Evolutionary conservation across 169 alveolate genomes (phyloP).

Genomic region (Cryptosporidium sp.): DNA sequence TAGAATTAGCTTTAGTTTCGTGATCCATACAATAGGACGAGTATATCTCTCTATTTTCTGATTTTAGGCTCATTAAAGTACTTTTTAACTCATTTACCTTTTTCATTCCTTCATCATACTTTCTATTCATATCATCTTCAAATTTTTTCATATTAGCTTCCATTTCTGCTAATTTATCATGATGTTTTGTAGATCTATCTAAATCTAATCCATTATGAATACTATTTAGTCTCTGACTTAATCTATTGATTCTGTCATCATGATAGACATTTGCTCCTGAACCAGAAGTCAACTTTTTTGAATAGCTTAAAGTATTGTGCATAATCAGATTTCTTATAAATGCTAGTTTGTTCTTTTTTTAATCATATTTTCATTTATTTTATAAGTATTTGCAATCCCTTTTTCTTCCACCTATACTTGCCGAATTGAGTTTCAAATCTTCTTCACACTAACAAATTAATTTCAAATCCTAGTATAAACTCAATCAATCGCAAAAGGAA

Average conservation of each 20-base stretch:
- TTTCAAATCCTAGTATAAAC: too few relatives aligned
- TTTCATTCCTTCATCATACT: constrained; percentile 37
- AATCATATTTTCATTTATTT: background rate
- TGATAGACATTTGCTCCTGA: constrained; percentile 8
- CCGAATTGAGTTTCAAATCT: background rate
- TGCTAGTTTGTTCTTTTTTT: background rate
- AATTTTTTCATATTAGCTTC: constrained; percentile 23
- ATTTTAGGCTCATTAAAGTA: background rate
- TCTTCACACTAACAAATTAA: background rate
- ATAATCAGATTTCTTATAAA: background rate
- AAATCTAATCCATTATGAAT: constrained; percentile 64
- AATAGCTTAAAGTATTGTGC: constrained; percentile 1
- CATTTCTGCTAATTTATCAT: constrained; percentile 30
- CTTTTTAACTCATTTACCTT: constrained; percentile 12
- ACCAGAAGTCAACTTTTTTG: constrained; percentile 11
- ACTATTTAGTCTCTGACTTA: constrained; percentile 63
- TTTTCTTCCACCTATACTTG: background rate
- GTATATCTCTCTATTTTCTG: constrained; percentile 3
- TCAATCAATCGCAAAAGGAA: background rate
- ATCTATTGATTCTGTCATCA: constrained; percentile 60
- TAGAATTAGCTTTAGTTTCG: background rate
- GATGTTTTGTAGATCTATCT: constrained; percentile 33
- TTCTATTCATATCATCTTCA: constrained; percentile 34
- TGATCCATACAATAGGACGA: background rate
- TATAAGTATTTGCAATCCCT: background rate